Conservation (phyloP, 2,329 filamentous ascomycete genomes). For the Fusarium incarnatum region DNA sequence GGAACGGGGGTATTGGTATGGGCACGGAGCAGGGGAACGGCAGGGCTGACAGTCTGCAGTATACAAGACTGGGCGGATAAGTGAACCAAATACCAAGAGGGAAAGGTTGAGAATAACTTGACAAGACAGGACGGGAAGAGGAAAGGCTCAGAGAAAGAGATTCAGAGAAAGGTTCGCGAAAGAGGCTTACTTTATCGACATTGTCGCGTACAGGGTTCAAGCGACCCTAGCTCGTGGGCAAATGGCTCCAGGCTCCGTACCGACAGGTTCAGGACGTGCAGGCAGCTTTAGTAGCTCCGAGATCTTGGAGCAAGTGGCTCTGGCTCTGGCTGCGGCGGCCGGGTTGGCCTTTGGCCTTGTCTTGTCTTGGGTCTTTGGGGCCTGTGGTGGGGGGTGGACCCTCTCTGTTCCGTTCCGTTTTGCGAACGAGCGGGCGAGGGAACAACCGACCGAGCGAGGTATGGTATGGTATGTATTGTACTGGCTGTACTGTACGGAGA, state of each 20-base stretch:
- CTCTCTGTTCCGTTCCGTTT: constrained; percentile 41
- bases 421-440: constrained; percentile 8
- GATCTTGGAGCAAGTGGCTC: constrained; percentile 49
- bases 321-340: constrained; percentile 32
- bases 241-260: constrained; percentile 49
- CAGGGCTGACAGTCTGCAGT: constrained; percentile 18
- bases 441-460: background rate
- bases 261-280: constrained; percentile 48
- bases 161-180: constrained; percentile 45
- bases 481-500: constrained; percentile 1
- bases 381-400: constrained; percentile 46
- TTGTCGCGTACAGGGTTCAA: constrained; percentile 55
- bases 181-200: constrained; percentile 67
- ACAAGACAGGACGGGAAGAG: constrained; percentile 36
- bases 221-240: constrained; percentile 50
- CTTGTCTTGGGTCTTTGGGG: constrained; percentile 37
- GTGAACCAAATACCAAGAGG: constrained; percentile 29
- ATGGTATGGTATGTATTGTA: background rate
- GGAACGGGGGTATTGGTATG: constrained; percentile 22
- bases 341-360: constrained; percentile 42
- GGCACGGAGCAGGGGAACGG: constrained; percentile 18
- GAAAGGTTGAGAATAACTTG: constrained; percentile 19
- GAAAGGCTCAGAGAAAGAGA: constrained; percentile 39
- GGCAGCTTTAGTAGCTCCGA: constrained; percentile 49
- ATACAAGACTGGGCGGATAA: constrained; percentile 20